phyloP scores from a whole-genome alignment of 331 rosid species.

The Ulmus americana region DNA sequence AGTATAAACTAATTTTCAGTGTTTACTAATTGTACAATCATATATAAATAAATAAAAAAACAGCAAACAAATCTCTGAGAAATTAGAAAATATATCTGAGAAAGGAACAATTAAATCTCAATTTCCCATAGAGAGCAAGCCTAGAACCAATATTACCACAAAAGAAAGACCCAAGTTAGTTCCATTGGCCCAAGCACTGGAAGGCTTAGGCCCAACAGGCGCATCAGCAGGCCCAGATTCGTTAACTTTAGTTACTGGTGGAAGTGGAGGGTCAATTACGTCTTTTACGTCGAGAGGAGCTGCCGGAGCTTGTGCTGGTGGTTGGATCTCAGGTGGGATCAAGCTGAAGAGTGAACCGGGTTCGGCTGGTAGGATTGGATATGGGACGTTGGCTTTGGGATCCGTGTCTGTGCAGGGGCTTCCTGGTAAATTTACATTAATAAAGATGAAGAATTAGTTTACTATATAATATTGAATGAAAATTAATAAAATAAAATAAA shows the following conservation, averaged over 20 bases:
- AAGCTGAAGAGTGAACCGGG: slow-evolving; percentile 37
- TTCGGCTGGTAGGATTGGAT: slow-evolving; percentile 32
- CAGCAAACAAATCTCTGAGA: not conserved
- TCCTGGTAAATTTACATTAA: slow-evolving; percentile 30
- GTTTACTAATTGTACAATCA: not conserved
- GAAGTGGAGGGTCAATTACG: slow-evolving; percentile 79
- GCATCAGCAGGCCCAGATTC: not conserved
- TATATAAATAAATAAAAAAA: not conserved
- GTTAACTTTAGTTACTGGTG: slow-evolving; percentile 27
- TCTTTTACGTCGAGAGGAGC: slow-evolving; percentile 37
- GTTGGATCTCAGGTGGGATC: slow-evolving; percentile 7
- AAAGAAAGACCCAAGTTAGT: slow-evolving; percentile 32
- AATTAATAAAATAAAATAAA: not conserved
- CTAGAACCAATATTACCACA: slow-evolving; percentile 20
- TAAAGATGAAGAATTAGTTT: too few relatives aligned
- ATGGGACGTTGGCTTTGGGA: slow-evolving; percentile 5
- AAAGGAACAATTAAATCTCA: slow-evolving; percentile 6
- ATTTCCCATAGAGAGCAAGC: slow-evolving; percentile 19
- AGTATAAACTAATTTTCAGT: not conserved
- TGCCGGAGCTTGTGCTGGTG: slow-evolving; percentile 42
- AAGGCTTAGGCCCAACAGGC: slow-evolving; percentile 5
- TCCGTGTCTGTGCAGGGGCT: slow-evolving; percentile 44
- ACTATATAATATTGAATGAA: too few relatives aligned
- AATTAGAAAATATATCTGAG: not conserved
- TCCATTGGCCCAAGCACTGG: slow-evolving; percentile 30